Evolutionary conservation across 306 rosid species (phyloP).

Genomic region (Trifolium pratense): DNA sequence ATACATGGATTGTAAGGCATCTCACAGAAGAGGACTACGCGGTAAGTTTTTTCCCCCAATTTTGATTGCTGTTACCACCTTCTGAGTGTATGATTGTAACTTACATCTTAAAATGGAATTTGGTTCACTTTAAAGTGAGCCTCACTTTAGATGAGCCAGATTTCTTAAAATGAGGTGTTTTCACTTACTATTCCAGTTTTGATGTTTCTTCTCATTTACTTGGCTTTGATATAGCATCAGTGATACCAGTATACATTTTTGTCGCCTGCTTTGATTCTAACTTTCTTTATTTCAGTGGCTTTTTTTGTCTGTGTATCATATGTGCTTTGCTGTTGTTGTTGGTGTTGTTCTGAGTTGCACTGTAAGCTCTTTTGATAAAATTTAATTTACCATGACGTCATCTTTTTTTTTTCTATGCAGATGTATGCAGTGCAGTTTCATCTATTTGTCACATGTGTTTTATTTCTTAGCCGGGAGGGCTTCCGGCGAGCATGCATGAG

Average conservation of each 20-base stretch:
- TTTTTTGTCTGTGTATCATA: background rate
- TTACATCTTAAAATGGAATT: background rate
- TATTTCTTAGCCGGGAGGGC: constrained; percentile 98
- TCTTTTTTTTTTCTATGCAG: constrained; percentile 47
- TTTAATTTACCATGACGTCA: constrained; percentile 4
- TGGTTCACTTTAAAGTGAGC: background rate
- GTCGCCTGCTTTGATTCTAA: background rate
- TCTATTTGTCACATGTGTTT: constrained; percentile 80
- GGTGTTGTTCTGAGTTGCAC: background rate
- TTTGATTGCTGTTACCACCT: constrained; percentile 12
- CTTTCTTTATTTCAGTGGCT: constrained; percentile 1
- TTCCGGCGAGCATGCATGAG: constrained; percentile 93
- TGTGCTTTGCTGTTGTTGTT: background rate
- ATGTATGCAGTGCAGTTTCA: constrained; percentile 94
- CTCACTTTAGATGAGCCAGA: background rate
- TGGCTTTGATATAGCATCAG: background rate
- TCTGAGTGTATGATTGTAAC: background rate
- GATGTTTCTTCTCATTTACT: background rate
- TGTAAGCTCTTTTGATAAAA: background rate
- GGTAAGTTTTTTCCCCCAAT: constrained; percentile 45
- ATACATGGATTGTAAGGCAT: constrained; percentile 91
- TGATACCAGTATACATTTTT: background rate
- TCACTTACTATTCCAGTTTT: background rate
- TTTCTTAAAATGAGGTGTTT: background rate
- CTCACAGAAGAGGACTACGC: constrained; percentile 88